Base-by-base conservation (phyloP, 306 rosid genomes). In the Cotoneaster glaucophyllus region DNA sequence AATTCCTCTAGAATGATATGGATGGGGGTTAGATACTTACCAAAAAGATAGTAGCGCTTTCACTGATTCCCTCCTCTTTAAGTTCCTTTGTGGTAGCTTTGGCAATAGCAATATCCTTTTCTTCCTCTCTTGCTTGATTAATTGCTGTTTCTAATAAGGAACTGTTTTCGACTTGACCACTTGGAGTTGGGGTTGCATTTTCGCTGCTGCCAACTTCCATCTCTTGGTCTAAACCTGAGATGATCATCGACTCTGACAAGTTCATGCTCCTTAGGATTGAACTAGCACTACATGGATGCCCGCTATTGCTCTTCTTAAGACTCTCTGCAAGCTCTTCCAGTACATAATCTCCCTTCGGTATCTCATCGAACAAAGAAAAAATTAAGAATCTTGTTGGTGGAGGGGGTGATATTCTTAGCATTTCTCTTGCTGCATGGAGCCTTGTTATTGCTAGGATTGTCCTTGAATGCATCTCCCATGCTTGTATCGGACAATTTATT, bases 391-490 rank as follows among this genome's bases (percentile, higher is more conserved):
- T 90, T 50, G 96, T 90, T 22, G 99, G 98, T 53, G 81, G 72
- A 24, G 98, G 99, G 44, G 99, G 93, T 5, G 93, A 90, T 80
- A 92, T 89, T 82, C 92, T 86, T 24, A 88, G 92, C 90, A 96
- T 84, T 78, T 96, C 99, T 81, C 98, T 86, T 61, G 97, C 98
- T 45, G 97, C 98, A 76, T 92, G 98, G 53, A 96, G 96, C 88
- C 96, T 86, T 83, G 85, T 78, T 78, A 92, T 85, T 57, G 92
- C 87, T 64, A 96, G 85, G 25, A 96, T 96, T 56, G 99, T 89
- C 86, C 97, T 88, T 53, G 91, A 87, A 80, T 96, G 96, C 88
- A 92, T 88, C 81, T 92, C 98, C 99, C 98, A 90, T 34, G 78
- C 82, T 76, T 84, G 92, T 54, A 61, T 28, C 31, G 85, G 89